These are phyloP conservation scores for Spencermartinsiella ligniputridi DNA, from an alignment of 1,139 yeast species.

Conservation along the genomic window DNA sequence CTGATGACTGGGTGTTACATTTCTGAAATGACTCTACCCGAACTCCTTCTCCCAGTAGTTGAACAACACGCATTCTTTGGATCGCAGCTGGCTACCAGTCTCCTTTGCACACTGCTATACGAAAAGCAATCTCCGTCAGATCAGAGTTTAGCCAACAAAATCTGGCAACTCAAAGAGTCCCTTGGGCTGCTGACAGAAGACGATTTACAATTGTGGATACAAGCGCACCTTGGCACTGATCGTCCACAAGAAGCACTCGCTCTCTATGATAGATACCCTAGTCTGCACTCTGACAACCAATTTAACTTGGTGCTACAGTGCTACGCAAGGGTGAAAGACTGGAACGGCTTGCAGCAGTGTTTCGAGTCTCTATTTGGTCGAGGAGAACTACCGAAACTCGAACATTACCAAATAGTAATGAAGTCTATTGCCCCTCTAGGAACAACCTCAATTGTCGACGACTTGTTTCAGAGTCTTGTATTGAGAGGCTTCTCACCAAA, in stretches of 20 bases:
- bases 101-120: not conserved
- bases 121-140: not conserved
- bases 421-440: conserved; percentile 57
- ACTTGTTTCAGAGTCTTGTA: conserved; percentile 44
- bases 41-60: not conserved
- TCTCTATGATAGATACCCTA: conserved; percentile 35
- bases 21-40: not conserved
- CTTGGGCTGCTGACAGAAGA: conserved; percentile 13
- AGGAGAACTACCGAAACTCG: conserved; percentile 51
- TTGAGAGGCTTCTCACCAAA: conserved; percentile 48
- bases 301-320: conserved; percentile 33
- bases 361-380: conserved; percentile 59
- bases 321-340: conserved; percentile 51
- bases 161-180: conserved; percentile 18
- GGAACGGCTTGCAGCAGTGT: conserved; percentile 56
- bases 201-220: conserved; percentile 37
- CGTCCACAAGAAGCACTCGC: conserved; percentile 43
- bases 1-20: not conserved
- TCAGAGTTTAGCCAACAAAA: conserved; percentile 5
- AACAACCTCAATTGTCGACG: conserved; percentile 49
- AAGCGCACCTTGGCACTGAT: conserved; percentile 38
- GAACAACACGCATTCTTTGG: not conserved
- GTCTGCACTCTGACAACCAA: conserved; percentile 24
- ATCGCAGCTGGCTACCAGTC: conserved; percentile 12
- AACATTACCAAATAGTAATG: conserved; percentile 64